Evolutionary conservation across 306 rosid genomes (phyloP).

Genomic region (Vigna hirtella): DNA sequence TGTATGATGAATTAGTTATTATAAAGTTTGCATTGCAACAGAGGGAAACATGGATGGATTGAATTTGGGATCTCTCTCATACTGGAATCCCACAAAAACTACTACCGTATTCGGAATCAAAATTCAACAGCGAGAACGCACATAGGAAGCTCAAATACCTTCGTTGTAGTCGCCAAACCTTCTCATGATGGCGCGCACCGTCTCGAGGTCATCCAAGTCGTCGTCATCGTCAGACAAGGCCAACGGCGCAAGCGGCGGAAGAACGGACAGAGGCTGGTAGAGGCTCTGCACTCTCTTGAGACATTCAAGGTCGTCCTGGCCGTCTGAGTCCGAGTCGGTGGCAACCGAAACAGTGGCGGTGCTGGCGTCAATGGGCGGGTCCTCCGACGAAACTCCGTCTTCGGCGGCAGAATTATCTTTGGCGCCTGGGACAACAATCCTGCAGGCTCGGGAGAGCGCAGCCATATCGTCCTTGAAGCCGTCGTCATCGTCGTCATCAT

Average conservation of each 20-base stretch:
- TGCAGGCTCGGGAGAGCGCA: constrained; percentile 70
- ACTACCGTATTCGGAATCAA: neutral
- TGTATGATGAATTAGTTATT: no score
- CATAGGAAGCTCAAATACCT: constrained; percentile 50
- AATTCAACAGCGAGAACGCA: neutral
- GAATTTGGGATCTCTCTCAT: no score
- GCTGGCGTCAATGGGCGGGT: constrained; percentile 44
- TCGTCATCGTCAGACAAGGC: constrained; percentile 53
- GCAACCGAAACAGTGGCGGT: neutral
- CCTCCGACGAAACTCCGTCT: neutral
- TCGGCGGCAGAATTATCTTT: neutral
- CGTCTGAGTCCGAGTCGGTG: constrained; percentile 39
- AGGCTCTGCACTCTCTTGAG: constrained; percentile 60
- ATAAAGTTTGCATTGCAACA: no score
- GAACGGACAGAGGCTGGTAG: constrained; percentile 47
- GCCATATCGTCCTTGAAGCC: constrained; percentile 71
- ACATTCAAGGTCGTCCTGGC: constrained; percentile 53
- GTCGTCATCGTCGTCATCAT: constrained; percentile 63
- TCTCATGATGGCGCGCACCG: constrained; percentile 60
- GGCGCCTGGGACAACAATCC: constrained; percentile 45
- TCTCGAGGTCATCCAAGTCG: constrained; percentile 69
- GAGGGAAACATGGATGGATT: no score
- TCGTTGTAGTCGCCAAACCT: constrained; percentile 61
- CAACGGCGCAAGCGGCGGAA: constrained; percentile 44
- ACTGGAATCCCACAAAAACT: no score